Evolutionary conservation across 2,329 filamentous ascomycete species (phyloP), one percentile per base, ranked within the genome.

Genomic region (Sporothrix variecibatus): DNA sequence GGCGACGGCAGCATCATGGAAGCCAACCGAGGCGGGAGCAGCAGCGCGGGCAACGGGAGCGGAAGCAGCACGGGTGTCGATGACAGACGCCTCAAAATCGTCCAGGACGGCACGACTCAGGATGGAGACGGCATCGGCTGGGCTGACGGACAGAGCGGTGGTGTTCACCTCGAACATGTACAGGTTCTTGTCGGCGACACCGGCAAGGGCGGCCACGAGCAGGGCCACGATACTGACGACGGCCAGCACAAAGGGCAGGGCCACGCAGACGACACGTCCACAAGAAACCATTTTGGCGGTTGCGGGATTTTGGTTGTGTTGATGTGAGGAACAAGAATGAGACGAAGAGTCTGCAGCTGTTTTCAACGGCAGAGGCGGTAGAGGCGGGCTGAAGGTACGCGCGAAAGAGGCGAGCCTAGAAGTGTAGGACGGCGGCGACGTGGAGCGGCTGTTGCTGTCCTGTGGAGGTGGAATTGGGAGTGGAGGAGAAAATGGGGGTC

Each of bases 261-360:
- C 89, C 84, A 98, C 96, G 84, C 94, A 98, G 82, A 93, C 86
- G 79, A 95, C 90, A 80, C 95, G 90, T 78, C 94, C 95, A 80
- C 89, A 87, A 77, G 81, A 81, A 73, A 77, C 76, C 80, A 79
- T 80, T 73, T 75, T 80, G 72, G 73, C 6, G 23, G 26, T 4
- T 69, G 49, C 1, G 31, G 56, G 31, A 23, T 40, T 15, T 62
- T 8, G 51, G 26, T 26, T 71, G 31, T 46, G 20, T 51, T 64
- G 43, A 68, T 23, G 38, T 28, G n/a, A 56, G 31, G 34, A 34
- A 15, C 46, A 51, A 11, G 38, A 46, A 23, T 11, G 40, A 43
- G 40, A 43, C 4, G 73, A 67, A 40, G 40, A 23, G 46, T 20
- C 38, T 11, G 51, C 64, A 23, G 46, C 31, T 23, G 62, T 73